These are phyloP conservation scores for Podospora pseudocomata DNA, from an alignment of 495 filamentous ascomycete species.

Conservation along the genomic window DNA sequence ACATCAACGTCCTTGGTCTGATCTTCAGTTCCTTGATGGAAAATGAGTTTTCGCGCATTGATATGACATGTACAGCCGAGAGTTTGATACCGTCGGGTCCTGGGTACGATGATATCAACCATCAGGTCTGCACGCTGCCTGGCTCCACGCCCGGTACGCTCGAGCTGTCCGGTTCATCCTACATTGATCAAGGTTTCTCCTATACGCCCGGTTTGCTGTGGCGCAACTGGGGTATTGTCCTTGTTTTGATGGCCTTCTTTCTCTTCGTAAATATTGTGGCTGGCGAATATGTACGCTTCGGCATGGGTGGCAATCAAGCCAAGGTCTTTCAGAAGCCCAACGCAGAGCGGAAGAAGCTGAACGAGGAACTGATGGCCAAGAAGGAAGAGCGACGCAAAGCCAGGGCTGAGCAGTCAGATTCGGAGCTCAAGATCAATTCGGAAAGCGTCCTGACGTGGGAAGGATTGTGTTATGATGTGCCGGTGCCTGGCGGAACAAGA, in stretches of 20 bases:
- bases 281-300: constrained; percentile 72
- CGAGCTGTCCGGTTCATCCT: constrained; percentile 56
- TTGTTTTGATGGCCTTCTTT: constrained; percentile 65
- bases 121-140: constrained; percentile 72
- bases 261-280: constrained; percentile 65
- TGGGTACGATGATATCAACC: constrained; percentile 59
- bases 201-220: constrained; percentile 62
- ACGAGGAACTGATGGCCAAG: constrained; percentile 58
- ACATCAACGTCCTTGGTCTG: constrained; percentile 71
- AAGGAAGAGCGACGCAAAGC: constrained; percentile 53
- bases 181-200: constrained; percentile 59
- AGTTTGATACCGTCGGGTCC: constrained; percentile 63
- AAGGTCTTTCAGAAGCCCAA: constrained; percentile 72
- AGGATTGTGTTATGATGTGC: constrained; percentile 74
- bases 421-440: constrained; percentile 62
- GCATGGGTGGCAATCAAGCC: constrained; percentile 71
- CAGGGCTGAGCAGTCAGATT: constrained; percentile 42
- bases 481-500: constrained; percentile 62
- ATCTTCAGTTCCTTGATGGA: constrained; percentile 75
- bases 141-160: constrained; percentile 62
- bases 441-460: constrained; percentile 74
- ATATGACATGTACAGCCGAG: constrained; percentile 60
- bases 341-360: constrained; percentile 64
- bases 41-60: constrained; percentile 68
- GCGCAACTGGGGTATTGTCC: constrained; percentile 73